Percentiles rank a stretch among this genome's conserved stretches.
These are phyloP conservation scores for Emericellopsis cladophorae DNA, from an alignment of 2,329 filamentous ascomycete genomes.

Conservation along the genomic window DNA sequence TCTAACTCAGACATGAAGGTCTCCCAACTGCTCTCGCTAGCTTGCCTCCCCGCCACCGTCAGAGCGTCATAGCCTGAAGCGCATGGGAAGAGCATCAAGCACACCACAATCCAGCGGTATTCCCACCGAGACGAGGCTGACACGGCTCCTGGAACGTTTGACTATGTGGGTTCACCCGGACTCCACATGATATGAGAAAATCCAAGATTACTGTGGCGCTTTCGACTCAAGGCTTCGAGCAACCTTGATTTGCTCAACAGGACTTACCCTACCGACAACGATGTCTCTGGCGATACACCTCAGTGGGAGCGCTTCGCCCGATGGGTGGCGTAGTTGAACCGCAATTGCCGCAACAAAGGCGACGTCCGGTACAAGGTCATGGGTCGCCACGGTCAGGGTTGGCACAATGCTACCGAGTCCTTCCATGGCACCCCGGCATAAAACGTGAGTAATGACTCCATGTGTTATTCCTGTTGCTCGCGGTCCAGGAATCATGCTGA, in stretches of 20 bases:
- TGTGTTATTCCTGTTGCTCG: background rate
- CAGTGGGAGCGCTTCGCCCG: slow-evolving; percentile 54
- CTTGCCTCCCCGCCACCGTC: too few relatives aligned
- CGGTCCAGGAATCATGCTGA: background rate
- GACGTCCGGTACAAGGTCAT: slow-evolving; percentile 51
- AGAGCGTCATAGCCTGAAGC: slow-evolving; percentile 13
- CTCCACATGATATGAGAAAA: too few relatives aligned
- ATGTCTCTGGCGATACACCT: slow-evolving; percentile 26
- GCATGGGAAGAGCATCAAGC: slow-evolving; percentile 34
- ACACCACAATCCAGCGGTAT: slow-evolving; percentile 46
- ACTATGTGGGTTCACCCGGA: slow-evolving; percentile 36
- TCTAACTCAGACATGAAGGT: too few relatives aligned
- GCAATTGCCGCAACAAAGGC: slow-evolving; percentile 10
- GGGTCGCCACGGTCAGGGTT: slow-evolving; percentile 59
- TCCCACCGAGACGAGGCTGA: slow-evolving; percentile 50
- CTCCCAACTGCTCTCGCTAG: too few relatives aligned
- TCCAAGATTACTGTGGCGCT: too few relatives aligned
- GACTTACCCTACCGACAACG: slow-evolving; percentile 42
- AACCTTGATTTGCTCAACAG: slow-evolving; percentile 57
- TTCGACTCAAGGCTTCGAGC: slow-evolving; percentile 29
- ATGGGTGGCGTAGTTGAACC: slow-evolving; percentile 44
- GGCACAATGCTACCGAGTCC: slow-evolving; percentile 48
- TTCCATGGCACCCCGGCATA: slow-evolving; percentile 53
- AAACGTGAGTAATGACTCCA: slow-evolving; percentile 37
- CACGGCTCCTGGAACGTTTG: slow-evolving; percentile 44